phyloP scores from a whole-genome alignment of 1,139 yeast species.

The Geotrichum carabidarum region DNA sequence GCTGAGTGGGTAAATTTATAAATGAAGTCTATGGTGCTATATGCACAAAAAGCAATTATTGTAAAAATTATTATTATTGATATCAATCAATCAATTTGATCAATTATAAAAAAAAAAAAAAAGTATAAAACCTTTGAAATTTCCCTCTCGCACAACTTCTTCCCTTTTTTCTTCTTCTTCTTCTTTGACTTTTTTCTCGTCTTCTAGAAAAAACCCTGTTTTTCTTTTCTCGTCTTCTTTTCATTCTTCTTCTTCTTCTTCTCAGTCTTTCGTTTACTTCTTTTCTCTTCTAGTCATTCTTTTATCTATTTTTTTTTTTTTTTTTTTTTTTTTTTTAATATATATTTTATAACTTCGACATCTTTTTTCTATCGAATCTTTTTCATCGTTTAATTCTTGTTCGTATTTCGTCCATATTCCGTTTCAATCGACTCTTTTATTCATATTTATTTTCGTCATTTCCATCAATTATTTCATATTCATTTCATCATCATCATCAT shows the following conservation, averaged over 20 bases:
- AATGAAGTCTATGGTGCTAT: too few relatives aligned
- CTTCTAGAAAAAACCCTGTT: neutral
- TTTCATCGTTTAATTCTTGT: conserved; percentile 5
- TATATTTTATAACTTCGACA: neutral
- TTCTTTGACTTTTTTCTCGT: neutral
- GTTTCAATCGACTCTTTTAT: too few relatives aligned
- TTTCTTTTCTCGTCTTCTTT: conserved; percentile 2
- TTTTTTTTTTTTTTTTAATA: neutral
- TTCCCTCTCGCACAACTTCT: conserved; percentile 3
- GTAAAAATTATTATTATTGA: too few relatives aligned
- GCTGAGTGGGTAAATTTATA: too few relatives aligned
- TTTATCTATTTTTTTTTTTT: conserved; percentile 5
- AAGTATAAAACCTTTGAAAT: too few relatives aligned
- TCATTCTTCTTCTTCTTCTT: neutral
- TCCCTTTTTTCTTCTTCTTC: conserved; percentile 9
- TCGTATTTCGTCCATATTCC: neutral
- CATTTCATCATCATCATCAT: conserved; percentile 1
- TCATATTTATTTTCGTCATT: too few relatives aligned
- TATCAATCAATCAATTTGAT: too few relatives aligned
- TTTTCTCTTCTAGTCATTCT: conserved; percentile 10
- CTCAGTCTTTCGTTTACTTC: conserved; percentile 3
- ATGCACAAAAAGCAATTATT: too few relatives aligned
- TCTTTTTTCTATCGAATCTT: neutral
- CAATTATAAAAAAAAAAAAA: too few relatives aligned
- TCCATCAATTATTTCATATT: neutral